Evolutionary conservation across 257 asterid genomes (phyloP).

Genomic region (Lavandula angustifolia): DNA sequence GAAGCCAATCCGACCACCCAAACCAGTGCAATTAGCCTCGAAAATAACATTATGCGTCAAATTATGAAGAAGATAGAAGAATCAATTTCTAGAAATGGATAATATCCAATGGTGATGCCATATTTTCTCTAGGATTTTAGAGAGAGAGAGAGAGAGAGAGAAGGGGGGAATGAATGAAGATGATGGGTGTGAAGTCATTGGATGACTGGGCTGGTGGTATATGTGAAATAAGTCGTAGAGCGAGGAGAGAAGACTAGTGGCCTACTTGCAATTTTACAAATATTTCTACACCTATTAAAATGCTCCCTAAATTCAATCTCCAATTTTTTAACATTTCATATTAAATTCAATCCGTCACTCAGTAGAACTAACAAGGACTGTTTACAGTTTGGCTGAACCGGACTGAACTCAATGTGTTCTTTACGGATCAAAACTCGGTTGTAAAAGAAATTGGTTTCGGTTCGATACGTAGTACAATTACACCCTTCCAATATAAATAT

Average conservation of each 20-base stretch:
- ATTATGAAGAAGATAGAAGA: neutral
- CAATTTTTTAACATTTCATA: no score
- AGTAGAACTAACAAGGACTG: no score
- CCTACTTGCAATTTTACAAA: no score
- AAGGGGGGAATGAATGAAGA: neutral
- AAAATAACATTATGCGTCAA: constrained; percentile 13
- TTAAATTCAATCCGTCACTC: no score
- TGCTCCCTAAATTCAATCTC: no score
- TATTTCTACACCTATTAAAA: no score
- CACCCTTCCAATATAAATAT: no score
- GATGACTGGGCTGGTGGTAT: neutral
- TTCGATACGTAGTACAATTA: no score
- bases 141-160: constrained; percentile 14
- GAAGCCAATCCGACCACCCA: constrained; percentile 30
- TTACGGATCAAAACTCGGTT: no score
- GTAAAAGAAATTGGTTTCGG: no score
- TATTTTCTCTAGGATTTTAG: neutral
- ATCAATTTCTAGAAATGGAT: neutral
- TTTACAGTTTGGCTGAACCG: no score
- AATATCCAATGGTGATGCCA: neutral
- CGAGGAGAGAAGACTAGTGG: neutral
- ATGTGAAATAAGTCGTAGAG: neutral
- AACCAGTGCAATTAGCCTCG: constrained; percentile 32
- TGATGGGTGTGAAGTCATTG: constrained; percentile 7
- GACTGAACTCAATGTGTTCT: no score